These are phyloP conservation scores for Saccharata proteae DNA, from an alignment of 2,329 filamentous ascomycete species.

Conservation along the genomic window DNA sequence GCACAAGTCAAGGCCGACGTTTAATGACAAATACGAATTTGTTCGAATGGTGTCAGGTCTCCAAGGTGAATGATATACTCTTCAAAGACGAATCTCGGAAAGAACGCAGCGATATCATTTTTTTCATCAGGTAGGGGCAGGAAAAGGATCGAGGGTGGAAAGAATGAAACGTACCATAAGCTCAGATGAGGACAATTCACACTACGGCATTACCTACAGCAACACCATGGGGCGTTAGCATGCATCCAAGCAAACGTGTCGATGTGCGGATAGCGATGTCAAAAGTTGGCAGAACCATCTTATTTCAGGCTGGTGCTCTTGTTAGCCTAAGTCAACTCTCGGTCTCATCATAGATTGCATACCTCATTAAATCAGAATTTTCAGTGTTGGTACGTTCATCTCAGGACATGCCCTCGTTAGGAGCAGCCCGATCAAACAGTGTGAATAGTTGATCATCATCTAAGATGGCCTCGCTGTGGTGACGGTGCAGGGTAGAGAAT, in stretches of 20 bases:
- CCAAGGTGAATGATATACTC: constrained; percentile 53
- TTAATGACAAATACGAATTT: neutral
- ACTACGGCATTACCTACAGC: neutral
- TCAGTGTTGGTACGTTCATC: constrained; percentile 49
- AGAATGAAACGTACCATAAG: constrained; percentile 12
- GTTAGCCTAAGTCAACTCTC: no score
- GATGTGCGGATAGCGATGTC: constrained; percentile 9
- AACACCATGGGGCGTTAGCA: constrained; percentile 13
- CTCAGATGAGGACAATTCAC: neutral
- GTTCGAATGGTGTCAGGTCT: constrained; percentile 40
- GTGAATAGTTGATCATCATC: constrained; percentile 60
- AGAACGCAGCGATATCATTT: constrained; percentile 53
- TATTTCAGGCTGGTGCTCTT: constrained; percentile 26
- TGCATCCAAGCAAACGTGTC: constrained; percentile 8
- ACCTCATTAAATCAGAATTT: constrained; percentile 65
- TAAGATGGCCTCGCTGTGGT: constrained; percentile 30
- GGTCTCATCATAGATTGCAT: no score
- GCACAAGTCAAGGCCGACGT: no score
- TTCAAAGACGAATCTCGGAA: constrained; percentile 46
- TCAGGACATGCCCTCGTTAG: constrained; percentile 35
- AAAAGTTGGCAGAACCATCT: constrained; percentile 16
- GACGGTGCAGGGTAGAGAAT: constrained; percentile 13
- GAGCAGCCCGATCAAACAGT: constrained; percentile 51
- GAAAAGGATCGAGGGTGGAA: constrained; percentile 5
- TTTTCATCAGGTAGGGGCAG: constrained; percentile 42